Evolutionary conservation across 2,329 filamentous ascomycete species (phyloP), one percentile per base, ranked within the genome.

Genomic region (Zymoseptoria passerinii): DNA sequence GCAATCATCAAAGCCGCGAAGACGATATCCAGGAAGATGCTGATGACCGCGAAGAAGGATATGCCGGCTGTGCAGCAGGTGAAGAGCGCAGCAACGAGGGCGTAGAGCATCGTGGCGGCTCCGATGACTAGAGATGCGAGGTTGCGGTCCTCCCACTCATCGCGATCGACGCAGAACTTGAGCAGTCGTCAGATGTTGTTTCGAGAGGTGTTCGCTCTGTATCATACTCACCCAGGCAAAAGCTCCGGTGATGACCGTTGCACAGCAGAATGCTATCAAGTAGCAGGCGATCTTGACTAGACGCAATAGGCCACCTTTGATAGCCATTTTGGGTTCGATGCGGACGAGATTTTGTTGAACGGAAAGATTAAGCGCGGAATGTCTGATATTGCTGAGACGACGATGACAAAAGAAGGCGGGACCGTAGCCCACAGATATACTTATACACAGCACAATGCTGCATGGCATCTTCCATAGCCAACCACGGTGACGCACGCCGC

Each of bases 1-100:
- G 59, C 59, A 48, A 61, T 59, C 57, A 61, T 57, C 9, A 28
- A 48, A 9, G 28, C 57, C 5, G 59, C 20, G 57, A 54, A 57
- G 52, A 59, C 23, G 10, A 59, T 9, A 52, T 61, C 59, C 48
- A 55, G 28, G n/a, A 59, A 20, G 44, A 59, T 52, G 8, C 53
- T 48, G 35, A 50, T 27, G 13, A 51, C 35, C 3, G 57, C 51
- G 6, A 61, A 44, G 28, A 57, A 48, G 9, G 57, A 48, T 10
- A 58, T 28, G 13, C 59, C 59, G 5, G 59, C 57, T 3, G 59
- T 60, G 28, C 44, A 60, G 55, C 58, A 60, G 48, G 40, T 44
- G 7, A 51, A 49, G n/a, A 61, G 19, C 8, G 49, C 28, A 10
- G n/a, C 28, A 20, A 61, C 28, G 16, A 49, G 23, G 35, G 55